Base-by-base conservation (phyloP, 2,329 filamentous ascomycete species). In the Cladobotryum protrusum region DNA sequence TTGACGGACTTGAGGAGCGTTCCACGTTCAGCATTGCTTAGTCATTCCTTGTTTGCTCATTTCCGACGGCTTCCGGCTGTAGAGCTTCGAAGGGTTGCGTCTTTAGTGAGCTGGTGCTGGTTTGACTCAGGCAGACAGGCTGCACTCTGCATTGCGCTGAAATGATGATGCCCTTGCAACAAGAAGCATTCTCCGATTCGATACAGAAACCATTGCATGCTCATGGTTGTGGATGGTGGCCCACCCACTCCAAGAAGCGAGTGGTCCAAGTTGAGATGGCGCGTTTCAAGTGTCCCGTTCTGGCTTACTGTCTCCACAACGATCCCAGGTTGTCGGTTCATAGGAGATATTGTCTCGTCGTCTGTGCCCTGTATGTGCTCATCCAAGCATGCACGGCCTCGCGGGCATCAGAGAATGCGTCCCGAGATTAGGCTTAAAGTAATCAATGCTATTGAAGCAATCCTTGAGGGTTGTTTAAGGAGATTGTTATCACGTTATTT, bases 241-340 rank as follows among this genome's bases (percentile, higher is more conserved):
- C 14, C 17, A 43, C 48, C 50, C 49, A 34, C 49, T 52, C n/a
- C 32, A 35, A 52, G 46, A 41, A 52, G 46, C 46, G 50, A 52
- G 50, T 33, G 45, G 42, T 51, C 50, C 49, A 47, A 45, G 49
- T 40, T 52, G 24, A 44, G 19, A 42, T 57, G 56, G 56, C 52
- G 55, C 48, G 56, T 58, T 58, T 58, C 56, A 58, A 40, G 32
- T 42, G 41, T 36, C 48, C 47, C 33, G 45, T 49, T 52, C n/a
- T 13, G 50, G 55, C 43, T 43, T 55, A 46, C 47, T 33, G 43
- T 43, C 24, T 32, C 39, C 35, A 29, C 41, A 54, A 29, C 6
- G 24, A 6, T 29, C 33, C 50, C 41, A 52, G 41, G 43, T 49
- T 33, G 41, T 49, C 47, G 45, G 47, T 45, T 52, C 43, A 43